Evolutionary conservation across 176 grass and related monocot genomes (phyloP).

Genomic region (Carex pumila): DNA sequence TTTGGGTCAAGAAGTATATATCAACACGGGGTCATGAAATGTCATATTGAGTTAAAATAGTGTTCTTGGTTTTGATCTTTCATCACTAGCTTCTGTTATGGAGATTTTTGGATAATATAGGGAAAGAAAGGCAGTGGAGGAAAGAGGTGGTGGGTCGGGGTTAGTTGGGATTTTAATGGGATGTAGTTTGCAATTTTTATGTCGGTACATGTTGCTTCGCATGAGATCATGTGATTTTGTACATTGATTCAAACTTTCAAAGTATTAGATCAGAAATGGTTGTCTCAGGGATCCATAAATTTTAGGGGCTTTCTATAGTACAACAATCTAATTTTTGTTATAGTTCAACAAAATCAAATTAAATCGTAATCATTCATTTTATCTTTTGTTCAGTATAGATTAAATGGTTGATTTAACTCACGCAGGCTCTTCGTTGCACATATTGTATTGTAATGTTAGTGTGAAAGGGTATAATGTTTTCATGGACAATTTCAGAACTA

Average conservation of each 20-base stretch:
- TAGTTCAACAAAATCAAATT: no score
- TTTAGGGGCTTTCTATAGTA: no score
- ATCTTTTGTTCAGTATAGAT: no score
- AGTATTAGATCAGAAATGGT: not conserved
- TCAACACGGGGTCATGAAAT: conserved; percentile 61
- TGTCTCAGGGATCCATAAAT: not conserved
- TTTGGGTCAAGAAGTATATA: conserved; percentile 81
- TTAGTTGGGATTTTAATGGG: conserved; percentile 1
- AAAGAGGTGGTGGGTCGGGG: not conserved
- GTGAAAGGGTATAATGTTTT: not conserved
- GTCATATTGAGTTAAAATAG: conserved; percentile 39
- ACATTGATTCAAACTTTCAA: not conserved
- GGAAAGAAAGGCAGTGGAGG: not conserved
- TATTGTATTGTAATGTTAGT: no score
- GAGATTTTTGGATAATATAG: not conserved
- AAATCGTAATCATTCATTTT: no score
- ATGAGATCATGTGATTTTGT: conserved; percentile 12
- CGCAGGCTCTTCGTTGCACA: no score
- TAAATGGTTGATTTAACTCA: no score
- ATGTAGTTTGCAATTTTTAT: conserved; percentile 18
- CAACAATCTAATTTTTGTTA: no score
- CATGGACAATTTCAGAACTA: not conserved
- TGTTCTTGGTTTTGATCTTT: not conserved
- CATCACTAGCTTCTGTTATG: not conserved
- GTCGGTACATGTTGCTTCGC: conserved; percentile 4